Base-by-base conservation (phyloP, 331 rosid species). In the Rosa hybrid region DNA sequence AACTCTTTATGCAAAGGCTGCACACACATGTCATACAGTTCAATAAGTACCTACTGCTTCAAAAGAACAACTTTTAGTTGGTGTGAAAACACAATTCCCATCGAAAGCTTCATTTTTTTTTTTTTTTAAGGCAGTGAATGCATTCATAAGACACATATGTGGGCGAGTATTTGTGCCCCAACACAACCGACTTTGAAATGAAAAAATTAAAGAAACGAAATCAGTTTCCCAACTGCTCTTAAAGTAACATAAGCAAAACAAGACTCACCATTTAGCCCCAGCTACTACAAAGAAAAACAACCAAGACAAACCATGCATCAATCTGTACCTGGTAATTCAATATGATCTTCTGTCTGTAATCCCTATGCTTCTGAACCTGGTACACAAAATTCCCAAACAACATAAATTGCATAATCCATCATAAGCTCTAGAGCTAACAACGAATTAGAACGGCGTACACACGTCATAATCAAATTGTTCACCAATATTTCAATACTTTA, bases 311-410 rank as follows among this genome's bases (percentile, higher is more conserved):
- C 21, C 23, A n/a, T n/a, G 82, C 68, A 74, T 68, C 86, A 83
- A 79, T 42, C 44, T 23, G 41, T 76, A 94, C 98, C 79, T 83
- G 84, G 82, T 94, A 94, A 75, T 84, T 88, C 74, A 79, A 68
- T 57, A 90, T 78, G 81, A 94, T 92, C 80, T 80, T 89, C 81
- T 87, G 88, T 79, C 89, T 82, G 89, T 94, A 94, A 64, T 94
- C 96, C 84, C 84, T 88, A 78, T 92, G 97, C 89, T 83, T 94
- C 83, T 87, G 96, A 83, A 88, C 81, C 98, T 94, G 88, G 81
- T 71, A 85, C 39, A 54, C 21, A 81, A 9, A 45, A 81, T 44
- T 21, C 42, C 16, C 77, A 71, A 54, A 53, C 63, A 54, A 53
- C 63, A 71, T 54, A 18, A 53, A 71, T 25, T 27, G 11, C 57